A percentile compares a stretch with the other conserved stretches of the same genome.
Evolutionary conservation across 352 stramenopile species (phyloP).

Genomic region (Albugo laibachii): DNA sequence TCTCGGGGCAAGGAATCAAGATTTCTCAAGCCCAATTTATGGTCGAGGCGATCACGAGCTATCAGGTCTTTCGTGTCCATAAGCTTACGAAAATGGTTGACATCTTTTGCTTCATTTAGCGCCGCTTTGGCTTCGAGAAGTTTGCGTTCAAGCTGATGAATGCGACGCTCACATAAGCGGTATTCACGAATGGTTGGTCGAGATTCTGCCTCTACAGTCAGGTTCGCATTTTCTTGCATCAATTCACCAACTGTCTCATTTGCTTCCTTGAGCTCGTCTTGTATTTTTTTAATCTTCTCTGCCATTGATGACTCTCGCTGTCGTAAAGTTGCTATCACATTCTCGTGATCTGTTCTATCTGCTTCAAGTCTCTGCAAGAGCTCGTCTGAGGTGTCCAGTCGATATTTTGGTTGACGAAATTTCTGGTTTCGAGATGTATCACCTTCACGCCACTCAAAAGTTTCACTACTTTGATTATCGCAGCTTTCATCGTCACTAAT

Average conservation of each 20-base stretch:
- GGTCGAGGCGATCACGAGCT: conserved; percentile 53
- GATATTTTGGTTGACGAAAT: neutral
- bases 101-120: conserved; percentile 48
- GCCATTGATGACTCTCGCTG: conserved; percentile 52
- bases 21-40: conserved; percentile 55
- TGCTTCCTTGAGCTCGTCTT: conserved; percentile 39
- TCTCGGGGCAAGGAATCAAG: conserved; percentile 56
- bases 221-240: conserved; percentile 65
- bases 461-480: neutral
- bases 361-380: conserved; percentile 57
- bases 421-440: neutral
- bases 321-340: conserved; percentile 29
- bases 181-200: conserved; percentile 71
- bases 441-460: neutral
- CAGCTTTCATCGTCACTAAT: neutral
- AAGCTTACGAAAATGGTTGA: conserved; percentile 59
- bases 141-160: conserved; percentile 58
- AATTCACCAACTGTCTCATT: conserved; percentile 41
- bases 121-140: conserved; percentile 49
- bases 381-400: conserved; percentile 28
- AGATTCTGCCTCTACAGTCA: conserved; percentile 53
- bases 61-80: conserved; percentile 71
- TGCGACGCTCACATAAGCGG: conserved; percentile 37
- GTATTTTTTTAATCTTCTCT: conserved; percentile 55
- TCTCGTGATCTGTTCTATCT: conserved; percentile 49